Evolutionary conservation across 768 basidiomycete genomes (phyloP), one percentile per base, ranked within the genome.

Genomic region (Omphalotus guepiniiformis): DNA sequence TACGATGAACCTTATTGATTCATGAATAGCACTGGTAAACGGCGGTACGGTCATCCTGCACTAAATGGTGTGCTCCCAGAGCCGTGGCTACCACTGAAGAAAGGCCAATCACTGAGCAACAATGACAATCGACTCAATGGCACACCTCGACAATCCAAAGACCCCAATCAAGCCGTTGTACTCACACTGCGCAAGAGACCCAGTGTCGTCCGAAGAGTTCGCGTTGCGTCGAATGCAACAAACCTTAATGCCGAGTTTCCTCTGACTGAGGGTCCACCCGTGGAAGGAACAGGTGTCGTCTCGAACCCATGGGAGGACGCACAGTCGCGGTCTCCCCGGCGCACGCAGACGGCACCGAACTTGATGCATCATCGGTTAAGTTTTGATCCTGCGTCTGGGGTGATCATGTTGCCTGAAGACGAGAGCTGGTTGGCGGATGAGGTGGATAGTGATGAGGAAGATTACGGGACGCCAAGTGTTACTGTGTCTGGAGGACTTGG

Each of bases 11-110:
- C n/a, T n/a, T 19, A 30, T 48, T 56, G 52, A 39, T 42, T 21
- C 34, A 12, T 23, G 35, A 30, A 27, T 52, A 93, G 90, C 61
- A 96, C 93, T n/a, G 93, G 93, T 8, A 92, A 94, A 63, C 73
- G 89, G 41, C 83, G 94, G 34, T 98, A 97, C 56, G 93, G 90
- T 0, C 95, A 97, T 61, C 95, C 95, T 3, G 95, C 93, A 1
- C 75, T 98, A 18, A 91, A 86, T n/a, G 95, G 95, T 2, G 79
- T 88, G 3, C 78, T 98, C 0, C 95, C 95, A 2, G 82, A 86
- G 49, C 94, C 95, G 0, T 98, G 95, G 95, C 76, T 97, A 3
- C 94, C 94, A 1, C 68, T 93, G 42, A 91, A 89, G 69, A 89
- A 84, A 58, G 86, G 83, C 0, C 86, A 92, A 58, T 78, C 78